Base-by-base conservation (phyloP, 345 rosid genomes). In the Moringa oleifera region DNA sequence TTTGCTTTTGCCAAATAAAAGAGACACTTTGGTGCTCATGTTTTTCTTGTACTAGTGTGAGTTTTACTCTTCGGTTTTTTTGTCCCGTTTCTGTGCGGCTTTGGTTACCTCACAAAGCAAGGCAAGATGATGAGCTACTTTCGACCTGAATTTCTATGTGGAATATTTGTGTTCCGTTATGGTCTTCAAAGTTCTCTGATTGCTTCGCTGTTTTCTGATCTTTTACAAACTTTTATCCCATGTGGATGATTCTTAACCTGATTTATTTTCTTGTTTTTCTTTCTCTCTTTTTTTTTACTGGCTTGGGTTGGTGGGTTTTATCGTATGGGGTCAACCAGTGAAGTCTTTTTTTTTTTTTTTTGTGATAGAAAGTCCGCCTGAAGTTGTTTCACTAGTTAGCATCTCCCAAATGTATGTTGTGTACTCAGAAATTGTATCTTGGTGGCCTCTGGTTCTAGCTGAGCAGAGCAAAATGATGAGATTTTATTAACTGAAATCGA, bases 161-260 rank as follows among this genome's bases (percentile, higher is more conserved):
- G 68, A 72, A 67, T 53, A 4, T 41, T 41, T 11, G 12, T 9
- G 12, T 41, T 60, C 28, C 57, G 53, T 46, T 37, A 3, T 67
- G 67, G 69, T 62, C 82, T 73, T 73, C 73, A 59, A 73, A 73
- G 69, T 73, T 73, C 72, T 68, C 77, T 73, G 77, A 73, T 73
- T 68, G 66, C 66, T 68, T 31, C 58, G 68, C 60, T 51, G 37
- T 11, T 41, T 20, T 1, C 16, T 13, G 18, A 47, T 50, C 17
- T 10, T 24, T 23, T 49, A n/a, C n/a, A n/a, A n/a, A n/a, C n/a
- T n/a, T n/a, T n/a, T n/a, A n/a, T n/a, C n/a, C n/a, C n/a, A n/a
- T n/a, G n/a, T n/a, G n/a, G n/a, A n/a, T n/a, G n/a, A n/a, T n/a
- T n/a, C n/a, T n/a, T n/a, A n/a, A n/a, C n/a, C n/a, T n/a, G n/a